Evolutionary conservation across 2,329 filamentous ascomycete species (phyloP), one percentile per base, ranked within the genome.

Genomic region (Trichoderma lentiforme): DNA sequence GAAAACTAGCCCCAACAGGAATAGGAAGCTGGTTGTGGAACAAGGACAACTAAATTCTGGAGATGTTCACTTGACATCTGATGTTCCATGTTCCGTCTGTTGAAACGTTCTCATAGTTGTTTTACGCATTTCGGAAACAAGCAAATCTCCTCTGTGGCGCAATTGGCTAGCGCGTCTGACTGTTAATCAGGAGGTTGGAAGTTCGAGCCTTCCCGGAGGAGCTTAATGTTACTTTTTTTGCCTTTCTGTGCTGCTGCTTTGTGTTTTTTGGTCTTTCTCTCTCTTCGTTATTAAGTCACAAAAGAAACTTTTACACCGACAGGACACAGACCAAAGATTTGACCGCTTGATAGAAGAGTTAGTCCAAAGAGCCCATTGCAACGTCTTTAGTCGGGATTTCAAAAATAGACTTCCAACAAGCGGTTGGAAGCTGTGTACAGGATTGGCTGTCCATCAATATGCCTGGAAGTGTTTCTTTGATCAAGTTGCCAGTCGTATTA

Each of bases 161-260:
- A 83, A 78, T 85, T 87, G 86, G 86, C 84, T 87, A 87, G 86
- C 85, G 86, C 86, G 86, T 87, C 83, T 84, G 86, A 87, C 86
- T 87, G 86, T 87, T 87, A 87, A 73, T 73, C 72, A 73, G 72
- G 72, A 73, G 72, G 72, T 73, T 73, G 72, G 72, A 73, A 73
- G 72, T 73, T 73, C 72, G 69, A 73, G 72, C 72, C 72, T 73
- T 73, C 72, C 72, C 65, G 69, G 72, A 67, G 72, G 72, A 73
- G 72, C 30, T 36, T 14, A 18, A 8, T 15, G 36, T 30, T 53
- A 51, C 14, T 7, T 36, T 51, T 57, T 69, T 69, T 61, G 21
- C 1, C 9, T 4, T 43, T 61, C 21, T 60, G 12, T 26, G 4
- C 36, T 30, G 3, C 14, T 3, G 3, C 3, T 3, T 3, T 3